These are phyloP conservation scores for Skeletonema costatum DNA, from an alignment of 108 stramenopile genomes.

Conservation along the genomic window DNA sequence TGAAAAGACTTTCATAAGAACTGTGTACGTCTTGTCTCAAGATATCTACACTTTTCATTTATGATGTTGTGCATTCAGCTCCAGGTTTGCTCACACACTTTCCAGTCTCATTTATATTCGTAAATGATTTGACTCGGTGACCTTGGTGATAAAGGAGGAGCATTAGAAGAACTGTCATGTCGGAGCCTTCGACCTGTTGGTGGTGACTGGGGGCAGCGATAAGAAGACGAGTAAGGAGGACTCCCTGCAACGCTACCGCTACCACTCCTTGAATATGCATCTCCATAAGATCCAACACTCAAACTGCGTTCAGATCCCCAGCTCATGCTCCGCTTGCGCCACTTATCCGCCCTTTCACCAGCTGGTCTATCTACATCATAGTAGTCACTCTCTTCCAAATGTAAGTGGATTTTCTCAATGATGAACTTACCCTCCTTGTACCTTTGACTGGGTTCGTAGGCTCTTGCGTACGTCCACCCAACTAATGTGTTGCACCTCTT, in stretches of 20 bases:
- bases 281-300: slow-evolving; percentile 12
- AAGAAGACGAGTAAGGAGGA: not conserved
- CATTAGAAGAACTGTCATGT: not conserved
- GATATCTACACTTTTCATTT: not conserved
- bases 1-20: not conserved
- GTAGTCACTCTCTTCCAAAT: slow-evolving; percentile 75
- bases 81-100: not conserved
- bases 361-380: slow-evolving; percentile 66
- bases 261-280: slow-evolving; percentile 6
- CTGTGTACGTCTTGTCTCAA: not conserved
- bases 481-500: slow-evolving; percentile 83
- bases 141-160: slow-evolving; percentile 24
- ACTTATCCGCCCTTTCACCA: slow-evolving; percentile 77
- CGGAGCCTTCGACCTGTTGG: not conserved
- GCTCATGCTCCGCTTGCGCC: slow-evolving; percentile 69
- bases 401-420: slow-evolving; percentile 88
- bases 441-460: slow-evolving; percentile 86
- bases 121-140: slow-evolving; percentile 43
- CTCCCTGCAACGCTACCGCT: not conserved
- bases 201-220: not conserved
- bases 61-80: not conserved
- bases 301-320: slow-evolving; percentile 67
- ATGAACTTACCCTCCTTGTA: slow-evolving; percentile 97
- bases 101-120: slow-evolving; percentile 21
- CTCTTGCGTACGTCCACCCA: slow-evolving; percentile 95